Conservation (phyloP, 768 basidiomycete genomes). For the Panaeolus cyanescens region DNA sequence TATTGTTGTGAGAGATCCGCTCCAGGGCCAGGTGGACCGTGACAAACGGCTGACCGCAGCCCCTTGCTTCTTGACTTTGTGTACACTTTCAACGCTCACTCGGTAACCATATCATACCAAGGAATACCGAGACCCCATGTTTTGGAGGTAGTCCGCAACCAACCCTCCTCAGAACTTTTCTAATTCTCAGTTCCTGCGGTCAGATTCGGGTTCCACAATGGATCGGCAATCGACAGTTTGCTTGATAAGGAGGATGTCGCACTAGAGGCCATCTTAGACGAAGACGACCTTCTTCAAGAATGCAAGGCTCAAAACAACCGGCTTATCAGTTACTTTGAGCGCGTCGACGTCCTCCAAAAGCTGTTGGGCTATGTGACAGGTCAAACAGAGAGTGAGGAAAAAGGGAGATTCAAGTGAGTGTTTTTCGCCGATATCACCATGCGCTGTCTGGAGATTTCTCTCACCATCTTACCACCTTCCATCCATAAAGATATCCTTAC, state of each 20-base stretch:
- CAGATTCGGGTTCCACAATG: constrained; percentile 92
- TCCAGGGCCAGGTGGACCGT: constrained; percentile 3
- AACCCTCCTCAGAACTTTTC: constrained; percentile 25
- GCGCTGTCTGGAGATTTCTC: constrained; percentile 2
- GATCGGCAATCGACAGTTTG: constrained; percentile 85
- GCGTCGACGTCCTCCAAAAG: constrained; percentile 78
- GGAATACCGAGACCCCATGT: constrained; percentile 41
- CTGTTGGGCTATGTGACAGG: constrained; percentile 86
- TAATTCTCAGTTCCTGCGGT: constrained; percentile 31
- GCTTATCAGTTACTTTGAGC: constrained; percentile 85
- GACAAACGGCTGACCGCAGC: constrained; percentile 3
- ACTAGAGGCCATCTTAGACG: constrained; percentile 90
- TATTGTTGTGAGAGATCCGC: constrained; percentile 3
- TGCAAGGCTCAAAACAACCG: constrained; percentile 93
- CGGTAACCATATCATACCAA: constrained; percentile 19
- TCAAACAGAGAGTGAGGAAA: constrained; percentile 80
- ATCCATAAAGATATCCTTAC: constrained; percentile 74
- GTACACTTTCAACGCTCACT: constrained; percentile 11
- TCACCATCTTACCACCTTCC: not conserved
- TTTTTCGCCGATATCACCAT: constrained; percentile 5
- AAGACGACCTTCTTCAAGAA: constrained; percentile 92
- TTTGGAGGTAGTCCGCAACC: constrained; percentile 51
- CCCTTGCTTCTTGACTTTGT: constrained; percentile 3
- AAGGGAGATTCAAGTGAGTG: constrained; percentile 80
- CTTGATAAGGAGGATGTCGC: constrained; percentile 89